phyloP scores from a whole-genome alignment of 73 alveolate genomes.

The Tetrahymena malaccensis region DNA sequence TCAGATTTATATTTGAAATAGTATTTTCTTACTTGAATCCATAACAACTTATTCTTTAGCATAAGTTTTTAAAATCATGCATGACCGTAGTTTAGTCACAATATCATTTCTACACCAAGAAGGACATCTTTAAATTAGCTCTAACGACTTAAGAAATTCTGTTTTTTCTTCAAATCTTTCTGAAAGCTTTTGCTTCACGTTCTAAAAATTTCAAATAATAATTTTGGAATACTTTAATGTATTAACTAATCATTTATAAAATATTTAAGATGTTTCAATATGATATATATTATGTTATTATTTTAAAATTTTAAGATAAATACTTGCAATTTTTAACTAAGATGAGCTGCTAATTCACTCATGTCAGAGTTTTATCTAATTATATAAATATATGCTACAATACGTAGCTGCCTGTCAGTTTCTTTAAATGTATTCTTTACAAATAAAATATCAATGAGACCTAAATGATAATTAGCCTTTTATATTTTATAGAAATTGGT shows the following conservation, averaged over 20 bases:
- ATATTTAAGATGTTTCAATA: too few relatives aligned
- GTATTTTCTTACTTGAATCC: not conserved
- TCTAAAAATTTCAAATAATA: not conserved
- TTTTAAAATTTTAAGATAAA: not conserved
- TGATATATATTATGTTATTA: not conserved
- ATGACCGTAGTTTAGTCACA: not conserved
- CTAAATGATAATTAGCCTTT: too few relatives aligned
- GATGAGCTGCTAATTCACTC: not conserved
- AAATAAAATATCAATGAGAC: not conserved
- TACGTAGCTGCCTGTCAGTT: not conserved
- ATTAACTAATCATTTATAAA: too few relatives aligned
- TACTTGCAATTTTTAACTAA: not conserved
- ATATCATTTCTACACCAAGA: not conserved
- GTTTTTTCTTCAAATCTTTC: not conserved
- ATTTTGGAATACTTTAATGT: too few relatives aligned
- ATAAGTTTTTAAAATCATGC: not conserved
- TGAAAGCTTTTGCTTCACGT: not conserved
- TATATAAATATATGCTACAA: not conserved
- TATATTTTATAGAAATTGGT: not conserved
- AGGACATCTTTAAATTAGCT: not conserved
- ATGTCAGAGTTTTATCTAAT: not conserved
- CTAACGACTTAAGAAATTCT: not conserved
- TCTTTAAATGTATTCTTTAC: not conserved
- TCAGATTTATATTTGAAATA: too few relatives aligned
- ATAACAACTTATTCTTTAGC: not conserved